Evolutionary conservation across 208 protist genomes (phyloP), one percentile per base, ranked within the genome.

Genomic region (Trypanosoma melophagium): DNA sequence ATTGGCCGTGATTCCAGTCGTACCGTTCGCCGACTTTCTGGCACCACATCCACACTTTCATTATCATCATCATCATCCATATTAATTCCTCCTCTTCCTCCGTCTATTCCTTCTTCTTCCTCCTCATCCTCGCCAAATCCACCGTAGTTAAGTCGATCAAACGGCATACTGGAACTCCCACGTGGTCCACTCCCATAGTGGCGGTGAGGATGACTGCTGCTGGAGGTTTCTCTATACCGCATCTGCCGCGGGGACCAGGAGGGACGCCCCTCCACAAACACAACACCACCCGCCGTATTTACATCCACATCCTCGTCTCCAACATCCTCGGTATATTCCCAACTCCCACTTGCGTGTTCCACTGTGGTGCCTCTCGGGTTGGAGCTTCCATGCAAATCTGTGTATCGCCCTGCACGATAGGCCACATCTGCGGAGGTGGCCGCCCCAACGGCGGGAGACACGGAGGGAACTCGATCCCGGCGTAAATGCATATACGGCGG

Each of bases 161-260:
- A n/a, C 42, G 57, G 12, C 35, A 49, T n/a, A 7, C 66, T 44
- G n/a, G 56, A 70, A 31, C 45, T 49, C 24, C 35, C 55, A 49
- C 57, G 66, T 21, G 40, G 66, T 17, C 31, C 24, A n/a, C 24
- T 21, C 3, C 19, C 47, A 28, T 44, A 21, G 24, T 60, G 16
- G 56, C 13, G 24, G 24, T 60, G 16, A 47, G 8, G 24, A 45
- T 35, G 40, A 22, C 42, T 69, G 1, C 21, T 51, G 49, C 54
- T 47, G n/a, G 66, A 63, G 5, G 66, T 38, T 47, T 14, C 42
- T n/a, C 56, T n/a, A 47, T 70, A 63, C 7, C 57, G 24, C 47
- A 56, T 3, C 28, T 70, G 66, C 31, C 45, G 47, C n/a, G 66
- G 57, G 3, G 57, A 70, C 66, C 66, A 63, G 13, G 66, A 61